Evolutionary conservation across 768 basidiomycete species (phyloP), one percentile per base, ranked within the genome.

Genomic region (Xanthoconium purpureum): DNA sequence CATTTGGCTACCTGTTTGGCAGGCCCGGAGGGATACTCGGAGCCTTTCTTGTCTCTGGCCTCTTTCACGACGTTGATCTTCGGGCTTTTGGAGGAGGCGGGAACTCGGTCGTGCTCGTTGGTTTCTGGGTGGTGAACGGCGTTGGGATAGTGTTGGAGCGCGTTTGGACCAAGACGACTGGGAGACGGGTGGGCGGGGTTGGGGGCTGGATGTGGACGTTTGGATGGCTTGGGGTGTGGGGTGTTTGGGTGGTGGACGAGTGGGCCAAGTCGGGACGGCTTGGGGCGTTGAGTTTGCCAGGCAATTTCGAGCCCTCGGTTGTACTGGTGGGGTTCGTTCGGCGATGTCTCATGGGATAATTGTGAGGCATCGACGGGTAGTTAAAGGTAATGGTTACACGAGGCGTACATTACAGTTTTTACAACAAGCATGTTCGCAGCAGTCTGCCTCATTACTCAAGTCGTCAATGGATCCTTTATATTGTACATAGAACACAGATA

Each of bases 81-180:
- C 49, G 55, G 1, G 13, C 55, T 4, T 10, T 18, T 24, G 55
- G 55, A 24, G 35, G 37, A 1, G 82, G 83, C 14, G 73, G 75
- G 1, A 80, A 83, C 36, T 75, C 78, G 35, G 17, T 49, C 14
- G 53, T 51, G 18, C 63, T 81, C 13, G 68, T 73, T 0, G 80
- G 78, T 1, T 86, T 81, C 64, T 88, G 85, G 68, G 47, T 84
- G 48, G 69, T 83, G 66, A 80, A 77, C 66, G 77, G 79, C 14
- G 63, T 83, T 3, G 84, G 84, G 14, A 64, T 82, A 17, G 52
- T 80, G 8, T 39, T 83, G 33, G 86, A 88, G 65, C 69, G 73
- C 6, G 49, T 65, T 6, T 87, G 77, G 78, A 76, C 70, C 60
- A 59, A 56, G 3, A 33, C 68, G 3, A 80, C 76, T 0, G 80